phyloP scores from a whole-genome alignment of 345 rosid genomes.

The Aethionema arabicum region DNA sequence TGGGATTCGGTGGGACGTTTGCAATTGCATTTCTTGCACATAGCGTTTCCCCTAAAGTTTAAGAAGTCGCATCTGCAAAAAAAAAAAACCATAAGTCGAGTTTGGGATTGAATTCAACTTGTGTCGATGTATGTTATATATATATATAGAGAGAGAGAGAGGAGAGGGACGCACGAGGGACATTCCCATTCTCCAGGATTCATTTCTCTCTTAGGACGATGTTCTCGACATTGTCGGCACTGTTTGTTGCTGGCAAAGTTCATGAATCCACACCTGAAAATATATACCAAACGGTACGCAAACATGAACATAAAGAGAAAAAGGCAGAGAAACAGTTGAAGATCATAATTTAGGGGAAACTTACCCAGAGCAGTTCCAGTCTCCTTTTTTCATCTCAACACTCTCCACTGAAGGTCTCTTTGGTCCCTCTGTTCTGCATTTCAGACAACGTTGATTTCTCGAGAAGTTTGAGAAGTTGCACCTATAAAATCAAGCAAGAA shows the following conservation, averaged over 20 bases:
- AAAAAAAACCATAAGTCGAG: slow-evolving; percentile 6
- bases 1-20: slow-evolving; percentile 41
- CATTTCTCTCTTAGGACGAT: slow-evolving; percentile 60
- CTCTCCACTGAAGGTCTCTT: slow-evolving; percentile 30
- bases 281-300: slow-evolving; percentile 13
- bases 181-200: slow-evolving; percentile 94
- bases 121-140: too few species aligned
- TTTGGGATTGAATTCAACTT: slow-evolving; percentile 2
- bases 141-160: slow-evolving; percentile 2
- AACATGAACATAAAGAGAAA: neutral
- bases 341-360: slow-evolving; percentile 20
- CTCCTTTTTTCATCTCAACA: slow-evolving; percentile 74
- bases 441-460: slow-evolving; percentile 57
- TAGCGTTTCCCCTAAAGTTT: slow-evolving; percentile 61
- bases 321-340: neutral
- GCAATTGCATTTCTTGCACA: slow-evolving; percentile 59
- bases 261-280: slow-evolving; percentile 83
- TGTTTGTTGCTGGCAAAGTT: slow-evolving; percentile 77
- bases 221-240: slow-evolving; percentile 58
- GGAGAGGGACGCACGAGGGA: slow-evolving; percentile 61
- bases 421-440: slow-evolving; percentile 71
- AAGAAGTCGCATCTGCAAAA: slow-evolving; percentile 69
- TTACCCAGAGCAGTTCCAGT: slow-evolving; percentile 75
- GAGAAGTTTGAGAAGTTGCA: slow-evolving; percentile 68
- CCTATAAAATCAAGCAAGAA: slow-evolving; percentile 38